Evolutionary conservation across 192 early-diverging fungal genomes (phyloP), one percentile per base, ranked within the genome.

Genomic region (Mortierella antarctica): DNA sequence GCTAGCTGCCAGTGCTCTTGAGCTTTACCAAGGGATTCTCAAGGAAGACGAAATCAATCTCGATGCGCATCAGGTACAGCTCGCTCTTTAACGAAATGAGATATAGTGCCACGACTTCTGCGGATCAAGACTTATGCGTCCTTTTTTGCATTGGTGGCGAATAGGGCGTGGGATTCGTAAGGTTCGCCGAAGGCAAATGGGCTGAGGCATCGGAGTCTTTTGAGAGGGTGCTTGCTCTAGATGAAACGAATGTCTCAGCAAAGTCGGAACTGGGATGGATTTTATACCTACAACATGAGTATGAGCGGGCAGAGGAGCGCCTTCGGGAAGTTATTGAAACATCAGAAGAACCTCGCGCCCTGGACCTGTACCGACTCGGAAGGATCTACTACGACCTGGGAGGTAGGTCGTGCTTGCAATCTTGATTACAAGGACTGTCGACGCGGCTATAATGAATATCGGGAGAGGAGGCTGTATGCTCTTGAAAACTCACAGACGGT

Each of bases 381-480:
- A 78, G 88, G 21, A 86, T 91, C 2, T 93, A 92, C 70, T 99
- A 95, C 92, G 88, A 77, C 13, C 84, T 92, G 83, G 93, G 88
- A 44, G 94, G 90, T 91, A 83, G 50, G 69, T 61, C 42, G 40
- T 6, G 1, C 15, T 21, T 50, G 44, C 20, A 39, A 23, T 51
- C 46, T 21, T 61, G 13, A 18, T 46, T 18, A 41, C n/a, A 46
- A 17, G n/a, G n/a, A n/a, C n/a, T n/a, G n/a, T n/a, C n/a, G n/a
- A n/a, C n/a, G 59, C 59, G 15, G 13, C 31, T 31, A 31, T 31
- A 31, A 31, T 31, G 31, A 31, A 31, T 3, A 31, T 31, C 31
- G 3, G 31, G 31, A 31, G 31, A 31, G 31, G 31, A 31, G 31
- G 31, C 31, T 31, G 31, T 31, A 31, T 31, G 31, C 3, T 31